Conservation (phyloP, 2,329 filamentous ascomycete species). For the Alternaria sp. region DNA sequence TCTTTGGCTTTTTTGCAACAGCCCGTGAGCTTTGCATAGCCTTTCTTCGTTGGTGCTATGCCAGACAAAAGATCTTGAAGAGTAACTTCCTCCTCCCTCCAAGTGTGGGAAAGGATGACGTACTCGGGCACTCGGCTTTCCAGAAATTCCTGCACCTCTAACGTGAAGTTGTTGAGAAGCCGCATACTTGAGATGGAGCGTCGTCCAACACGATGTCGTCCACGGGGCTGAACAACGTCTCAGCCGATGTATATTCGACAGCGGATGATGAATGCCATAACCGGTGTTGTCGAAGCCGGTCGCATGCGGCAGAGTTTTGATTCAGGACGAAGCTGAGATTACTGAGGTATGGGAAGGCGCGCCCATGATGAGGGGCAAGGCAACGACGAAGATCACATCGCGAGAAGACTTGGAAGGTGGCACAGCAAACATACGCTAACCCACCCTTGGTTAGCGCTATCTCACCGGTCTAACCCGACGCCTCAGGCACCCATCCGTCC, state of each 20-base stretch:
- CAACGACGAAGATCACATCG: not conserved
- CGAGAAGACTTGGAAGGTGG: not conserved
- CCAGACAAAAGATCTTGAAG: not conserved
- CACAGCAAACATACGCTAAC: not conserved
- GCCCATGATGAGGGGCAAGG: not conserved
- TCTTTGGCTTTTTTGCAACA: not conserved
- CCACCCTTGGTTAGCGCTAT: not conserved
- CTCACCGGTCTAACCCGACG: not conserved
- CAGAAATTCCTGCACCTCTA: not conserved
- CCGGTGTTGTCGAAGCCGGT: not conserved
- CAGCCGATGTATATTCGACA: not conserved
- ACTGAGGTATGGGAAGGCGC: not conserved
- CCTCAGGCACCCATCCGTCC: not conserved
- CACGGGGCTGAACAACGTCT: not conserved
- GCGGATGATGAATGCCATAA: not conserved
- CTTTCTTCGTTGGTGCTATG: not conserved
- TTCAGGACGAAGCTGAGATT: not conserved
- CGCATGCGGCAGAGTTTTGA: not conserved
- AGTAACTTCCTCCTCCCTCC: not conserved
- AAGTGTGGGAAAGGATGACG: not conserved
- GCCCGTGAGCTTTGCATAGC: not conserved
- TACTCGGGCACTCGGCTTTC: not conserved
- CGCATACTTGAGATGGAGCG: rapidly evolving
- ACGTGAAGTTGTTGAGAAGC: not conserved
- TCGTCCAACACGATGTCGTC: not conserved